These are phyloP conservation scores for Phialophora expanda DNA, from an alignment of 2,329 filamentous ascomycete genomes.

Conservation along the genomic window DNA sequence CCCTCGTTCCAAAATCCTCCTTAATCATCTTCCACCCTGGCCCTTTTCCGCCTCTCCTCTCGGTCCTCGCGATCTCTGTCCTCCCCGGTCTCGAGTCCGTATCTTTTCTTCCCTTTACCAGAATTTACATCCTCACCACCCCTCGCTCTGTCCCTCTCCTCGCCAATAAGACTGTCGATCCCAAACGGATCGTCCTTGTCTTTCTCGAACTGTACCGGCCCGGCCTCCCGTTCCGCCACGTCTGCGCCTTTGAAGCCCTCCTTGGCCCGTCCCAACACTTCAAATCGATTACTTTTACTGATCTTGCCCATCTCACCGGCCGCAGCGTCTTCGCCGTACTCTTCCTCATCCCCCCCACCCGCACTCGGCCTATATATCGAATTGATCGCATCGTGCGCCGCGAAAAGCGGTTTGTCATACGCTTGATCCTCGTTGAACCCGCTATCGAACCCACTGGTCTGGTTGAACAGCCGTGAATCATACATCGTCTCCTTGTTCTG, in stretches of 20 bases:
- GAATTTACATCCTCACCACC: slow-evolving; percentile 33
- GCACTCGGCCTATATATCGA: slow-evolving; percentile 87
- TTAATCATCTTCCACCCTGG: slow-evolving; percentile 70
- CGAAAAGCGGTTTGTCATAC: slow-evolving; percentile 97
- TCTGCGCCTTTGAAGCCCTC: slow-evolving; percentile 84
- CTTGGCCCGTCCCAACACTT: slow-evolving; percentile 80
- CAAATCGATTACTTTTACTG: slow-evolving; percentile 82
- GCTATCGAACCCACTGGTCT: slow-evolving; percentile 84
- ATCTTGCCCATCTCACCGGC: slow-evolving; percentile 87
- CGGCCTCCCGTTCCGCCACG: slow-evolving; percentile 78
- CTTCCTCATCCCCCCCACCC: slow-evolving; percentile 71
- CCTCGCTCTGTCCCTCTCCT: slow-evolving; percentile 56
- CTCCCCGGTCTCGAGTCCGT: slow-evolving; percentile 67
- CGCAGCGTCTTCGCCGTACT: slow-evolving; percentile 67
- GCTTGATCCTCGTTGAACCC: slow-evolving; percentile 98
- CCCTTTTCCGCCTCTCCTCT: slow-evolving; percentile 67
- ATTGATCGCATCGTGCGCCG: slow-evolving; percentile 90
- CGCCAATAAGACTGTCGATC: slow-evolving; percentile 89
- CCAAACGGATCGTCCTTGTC: slow-evolving; percentile 87
- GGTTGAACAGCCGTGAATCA: slow-evolving; percentile 93
- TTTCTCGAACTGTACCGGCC: slow-evolving; percentile 95
- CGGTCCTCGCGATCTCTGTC: slow-evolving; percentile 49
- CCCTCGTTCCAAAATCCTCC: not conserved
- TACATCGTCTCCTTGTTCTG: slow-evolving; percentile 94
- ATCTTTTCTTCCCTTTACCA: slow-evolving; percentile 70